phyloP scores from a whole-genome alignment of 768 basidiomycete genomes.

The Panellus pusillus region DNA sequence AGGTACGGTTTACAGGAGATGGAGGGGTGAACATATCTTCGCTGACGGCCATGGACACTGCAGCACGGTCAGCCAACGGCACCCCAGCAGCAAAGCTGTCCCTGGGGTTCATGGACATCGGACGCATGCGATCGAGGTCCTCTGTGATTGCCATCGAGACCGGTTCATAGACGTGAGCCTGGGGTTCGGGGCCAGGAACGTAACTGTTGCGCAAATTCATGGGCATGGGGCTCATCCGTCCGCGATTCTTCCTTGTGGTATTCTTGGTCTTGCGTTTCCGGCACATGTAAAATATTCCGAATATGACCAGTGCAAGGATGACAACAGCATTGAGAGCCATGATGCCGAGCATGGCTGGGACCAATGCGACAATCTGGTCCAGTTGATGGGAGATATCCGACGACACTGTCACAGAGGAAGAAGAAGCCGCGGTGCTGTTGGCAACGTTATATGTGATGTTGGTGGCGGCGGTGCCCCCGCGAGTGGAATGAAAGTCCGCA shows the following conservation, averaged over 20 bases:
- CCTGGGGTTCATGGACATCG: slow-evolving; percentile 21
- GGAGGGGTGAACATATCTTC: slow-evolving; percentile 20
- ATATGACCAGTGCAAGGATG: slow-evolving; percentile 54
- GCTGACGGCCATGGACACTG: slow-evolving; percentile 20
- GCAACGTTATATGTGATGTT: slow-evolving; percentile 71
- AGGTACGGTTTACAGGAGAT: slow-evolving; percentile 13
- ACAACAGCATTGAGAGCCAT: slow-evolving; percentile 78
- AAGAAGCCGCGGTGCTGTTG: slow-evolving; percentile 36
- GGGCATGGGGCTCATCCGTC: slow-evolving; percentile 59
- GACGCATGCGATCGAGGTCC: slow-evolving; percentile 28
- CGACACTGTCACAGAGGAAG: slow-evolving; percentile 54
- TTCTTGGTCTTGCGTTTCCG: slow-evolving; percentile 41
- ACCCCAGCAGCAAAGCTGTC: slow-evolving; percentile 20
- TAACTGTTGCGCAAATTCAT: slow-evolving; percentile 48
- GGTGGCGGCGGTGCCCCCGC: slow-evolving; percentile 62
- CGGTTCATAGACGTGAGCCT: slow-evolving; percentile 62
- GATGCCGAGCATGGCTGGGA: slow-evolving; percentile 74
- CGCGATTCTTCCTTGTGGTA: slow-evolving; percentile 34
- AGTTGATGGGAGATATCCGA: slow-evolving; percentile 58
- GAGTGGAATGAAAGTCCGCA: slow-evolving; percentile 61
- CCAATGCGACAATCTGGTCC: slow-evolving; percentile 59
- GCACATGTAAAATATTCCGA: slow-evolving; percentile 55
- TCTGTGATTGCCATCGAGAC: slow-evolving; percentile 69
- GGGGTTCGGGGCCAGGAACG: slow-evolving; percentile 32
- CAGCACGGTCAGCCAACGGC: slow-evolving; percentile 18